Base-by-base conservation (phyloP, 2,329 filamentous ascomycete species). In the Boeremia lycopersici region DNA sequence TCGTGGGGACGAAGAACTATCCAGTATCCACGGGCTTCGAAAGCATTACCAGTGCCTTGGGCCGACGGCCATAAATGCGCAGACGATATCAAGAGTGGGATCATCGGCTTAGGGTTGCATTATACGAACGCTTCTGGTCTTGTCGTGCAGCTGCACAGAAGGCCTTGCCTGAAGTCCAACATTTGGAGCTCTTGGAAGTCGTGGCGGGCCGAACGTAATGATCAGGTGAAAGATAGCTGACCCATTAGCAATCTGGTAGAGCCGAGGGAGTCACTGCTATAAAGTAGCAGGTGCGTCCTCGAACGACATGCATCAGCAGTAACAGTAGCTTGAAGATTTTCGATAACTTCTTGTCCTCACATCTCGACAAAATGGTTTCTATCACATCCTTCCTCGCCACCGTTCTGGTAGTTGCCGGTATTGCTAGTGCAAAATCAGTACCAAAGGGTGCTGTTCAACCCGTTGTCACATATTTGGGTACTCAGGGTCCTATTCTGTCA, bases 401-500 rank as follows among this genome's bases (percentile, higher is more conserved):
- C 12, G 42, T 68, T 8, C 40, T 70, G 8, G 46, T 58, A 9
- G 47, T 64, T n/a, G 42, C 63, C 17, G 53, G 62, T 26, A 34
- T 56, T 28, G 58, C 52, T 12, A 31, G 61, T 39, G 62, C 65
- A 13, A 65, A 54, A 26, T 57, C 65, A 1, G 55, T 63, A 19
- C 57, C 62, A 3, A 72, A 70, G 41, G 30, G 59, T 5, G 61
- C 63, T 23, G 48, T 64, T 30, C 63, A 68, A 39, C 65, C 69
- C 2, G 63, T 69, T 3, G 61, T 73, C 1, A 71, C 68, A 9
- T 73, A 73, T 29, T 61, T 72, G 1, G 69, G 70, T 25, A 72
- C 61, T 12, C 67, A 72, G 59, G 65, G 69, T 0, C 62, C 64
- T 8, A 67, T 72, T 19, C 43, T 72, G 2, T 71, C 69, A 35